A percentile compares a stretch with the other conserved stretches of the same genome.
Conservation (phyloP, 257 asterid species). For the Nicotiana undulata region DNA sequence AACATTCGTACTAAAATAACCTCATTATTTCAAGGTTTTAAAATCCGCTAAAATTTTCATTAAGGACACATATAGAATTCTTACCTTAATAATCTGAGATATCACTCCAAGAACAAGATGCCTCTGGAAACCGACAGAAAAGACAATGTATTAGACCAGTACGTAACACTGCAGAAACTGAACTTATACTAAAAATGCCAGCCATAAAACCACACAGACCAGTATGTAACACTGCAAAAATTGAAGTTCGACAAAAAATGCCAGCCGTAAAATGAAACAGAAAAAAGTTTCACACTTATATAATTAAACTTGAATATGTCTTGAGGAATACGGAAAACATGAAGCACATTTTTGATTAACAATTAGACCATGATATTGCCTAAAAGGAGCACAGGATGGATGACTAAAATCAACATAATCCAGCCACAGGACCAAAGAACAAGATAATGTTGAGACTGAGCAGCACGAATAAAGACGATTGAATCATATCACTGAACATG, state of each 20-base stretch:
- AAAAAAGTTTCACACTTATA: not conserved
- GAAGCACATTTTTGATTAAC: not conserved
- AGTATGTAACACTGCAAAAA: constrained; percentile 4
- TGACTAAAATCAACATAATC: not conserved
- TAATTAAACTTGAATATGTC: not conserved
- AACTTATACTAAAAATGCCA: not conserved
- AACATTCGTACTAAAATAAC: not conserved
- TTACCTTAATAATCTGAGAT: constrained; percentile 97
- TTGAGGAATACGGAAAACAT: not conserved
- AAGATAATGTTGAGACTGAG: not conserved
- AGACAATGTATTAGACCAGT: constrained; percentile 18
- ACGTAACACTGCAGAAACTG: constrained; percentile 2
- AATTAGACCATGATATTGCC: not conserved
- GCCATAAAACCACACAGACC: not conserved
- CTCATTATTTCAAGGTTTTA: not conserved
- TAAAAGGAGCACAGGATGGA: not conserved
- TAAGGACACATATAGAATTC: not conserved
- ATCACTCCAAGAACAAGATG: constrained; percentile 97
- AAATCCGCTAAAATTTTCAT: not conserved
- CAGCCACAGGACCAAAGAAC: not conserved
- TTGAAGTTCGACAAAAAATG: not conserved
- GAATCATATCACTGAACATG: not conserved
- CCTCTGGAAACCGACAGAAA: constrained; percentile 53
- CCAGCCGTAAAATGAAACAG: not conserved
- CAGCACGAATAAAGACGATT: not conserved